Evolutionary conservation across 305 asterid species (phyloP), one percentile per base, ranked within the genome.

Genomic region (Fraxinus greggii): DNA sequence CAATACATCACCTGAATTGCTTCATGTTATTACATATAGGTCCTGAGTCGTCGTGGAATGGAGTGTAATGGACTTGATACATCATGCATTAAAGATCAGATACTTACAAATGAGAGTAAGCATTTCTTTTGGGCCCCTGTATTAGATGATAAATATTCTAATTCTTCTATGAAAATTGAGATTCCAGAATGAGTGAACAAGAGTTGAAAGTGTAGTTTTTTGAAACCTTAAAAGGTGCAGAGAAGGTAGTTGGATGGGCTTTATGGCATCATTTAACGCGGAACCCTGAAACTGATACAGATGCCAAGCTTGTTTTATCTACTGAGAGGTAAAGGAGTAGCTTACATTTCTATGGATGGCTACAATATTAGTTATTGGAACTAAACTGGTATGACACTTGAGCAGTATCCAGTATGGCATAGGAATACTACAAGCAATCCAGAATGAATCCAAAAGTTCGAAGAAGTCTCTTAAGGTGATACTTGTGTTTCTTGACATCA

Each of bases 231-330:
- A 86, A 83, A 92, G 96, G 96, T 89, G 94, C 96, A 56, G 94
- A 92, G 80, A 92, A 90, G 90, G 93, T 90, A 61, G 88, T 92
- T 74, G 94, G 93, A 79, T 92, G 96, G 96, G 94, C 94, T 85
- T 82, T 92, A 87, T 90, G 93, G 83, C 89, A 89, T 83, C 90
- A 90, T 84, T 79, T 92, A 80, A 92, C 85, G 90, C 75, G 79
- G 51, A 87, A 88, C 82, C 86, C 90, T 87, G 91, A 31, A 84
- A 89, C 89, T 83, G 93, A 88, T 81, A 75, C 84, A 42, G 90
- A 85, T 79, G 80, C 87, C 12, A 86, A 84, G 87, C 86, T 88
- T 78, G 88, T 87, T 72, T 79, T 92, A 85, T 84, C 96, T 80
- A 86, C 85, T 29, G 92, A 89, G 88, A 92, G 93, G 96, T 92